Evolutionary conservation across 2,329 filamentous ascomycete genomes (phyloP), one percentile per base, ranked within the genome.

Genomic region (Fusarium guadeloupense): DNA sequence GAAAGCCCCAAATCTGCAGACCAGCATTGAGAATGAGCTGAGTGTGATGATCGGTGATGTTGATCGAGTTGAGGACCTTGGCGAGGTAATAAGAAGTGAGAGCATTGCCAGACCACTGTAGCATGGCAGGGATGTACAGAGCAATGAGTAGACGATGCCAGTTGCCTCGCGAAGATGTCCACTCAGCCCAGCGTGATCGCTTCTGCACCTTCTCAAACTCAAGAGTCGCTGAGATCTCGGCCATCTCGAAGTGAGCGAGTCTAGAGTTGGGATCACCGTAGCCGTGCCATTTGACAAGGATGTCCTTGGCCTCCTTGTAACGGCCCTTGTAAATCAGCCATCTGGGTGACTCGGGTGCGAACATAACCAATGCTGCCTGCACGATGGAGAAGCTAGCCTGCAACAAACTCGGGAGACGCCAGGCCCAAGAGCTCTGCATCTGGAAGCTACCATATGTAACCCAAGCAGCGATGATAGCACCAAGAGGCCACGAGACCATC

Each of bases 371-470:
- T 0, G 38, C 23, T 0, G 47, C 52, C 16, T 69, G 66, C 1
- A 55, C 4, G 2, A 69, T 20, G 0, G 66, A 66, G 17, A 78
- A 78, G 30, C 67, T 70, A 1, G 57, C 56, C 58, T 84, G 81
- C 3, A 84, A 66, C 4, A 81, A 69, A 26, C 79, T 82, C 1
- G 81, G 81, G 4, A 82, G 71, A 38, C 81, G 75, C 80, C 81
- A 84, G n/a, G 78, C 75, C 80, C 79, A 81, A 44, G 72, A 74
- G 47, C 65, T 74, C 16, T 48, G 2, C 58, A 78, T 77, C 35
- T 74, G 73, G 19, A 76, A 71, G 1, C 77, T 80, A 16, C 79
- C 79, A 40, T 75, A 81, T 0, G 79, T 80, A 0, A 59, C 59
- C 68, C 68, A 70, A 3, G 64, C 68, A 1, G 68, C 65, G 1